Evolutionary conservation across 768 basidiomycete genomes (phyloP), one percentile per base, ranked within the genome.

Genomic region (Solioccasus polychromus): DNA sequence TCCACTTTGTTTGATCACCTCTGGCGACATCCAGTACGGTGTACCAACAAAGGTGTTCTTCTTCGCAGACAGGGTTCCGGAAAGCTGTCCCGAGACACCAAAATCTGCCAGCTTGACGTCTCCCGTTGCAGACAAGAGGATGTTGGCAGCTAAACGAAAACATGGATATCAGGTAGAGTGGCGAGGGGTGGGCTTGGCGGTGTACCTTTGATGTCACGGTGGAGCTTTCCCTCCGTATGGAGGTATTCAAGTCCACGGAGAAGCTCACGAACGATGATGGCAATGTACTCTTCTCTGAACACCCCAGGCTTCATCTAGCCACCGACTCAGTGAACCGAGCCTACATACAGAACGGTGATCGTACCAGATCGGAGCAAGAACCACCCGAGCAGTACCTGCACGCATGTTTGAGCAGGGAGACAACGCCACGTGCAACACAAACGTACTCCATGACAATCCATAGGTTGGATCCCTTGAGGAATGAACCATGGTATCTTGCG

Each of bases 21-120:
- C 96, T 6, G 96, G 96, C 7, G 92, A 92, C 96, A 99, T 99
- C 96, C 96, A 99, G 63, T 98, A 99, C 3, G 95, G 95, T 15
- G 95, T 94, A 23, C 92, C 92, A 25, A 95, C 95, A 63, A 94
- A 97, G 1, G 95, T 99, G 58, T 99, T 98, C 79, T 97, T 93
- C 79, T 92, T 92, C 17, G 89, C 90, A 10, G 88, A 90, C 35
- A 94, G 71, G 2, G 90, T 94, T 3, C 92, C 92, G 18, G 90
- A 93, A 23, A 99, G 76, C 60, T 99, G 96, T 23, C 96, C 96
- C 1, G 94, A 97, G 4, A 99, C 96, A 61, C 96, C 96, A 60
- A 99, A 99, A 64, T 99, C 96, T 35, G 96, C 96, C 20, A 99
- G 76, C 65, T 99, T 99, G 54, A 99, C 95, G 54, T 95, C 92